Evolutionary conservation across 1,284 basidiomycete genomes (phyloP).

Genomic region (Tilletia horrida): DNA sequence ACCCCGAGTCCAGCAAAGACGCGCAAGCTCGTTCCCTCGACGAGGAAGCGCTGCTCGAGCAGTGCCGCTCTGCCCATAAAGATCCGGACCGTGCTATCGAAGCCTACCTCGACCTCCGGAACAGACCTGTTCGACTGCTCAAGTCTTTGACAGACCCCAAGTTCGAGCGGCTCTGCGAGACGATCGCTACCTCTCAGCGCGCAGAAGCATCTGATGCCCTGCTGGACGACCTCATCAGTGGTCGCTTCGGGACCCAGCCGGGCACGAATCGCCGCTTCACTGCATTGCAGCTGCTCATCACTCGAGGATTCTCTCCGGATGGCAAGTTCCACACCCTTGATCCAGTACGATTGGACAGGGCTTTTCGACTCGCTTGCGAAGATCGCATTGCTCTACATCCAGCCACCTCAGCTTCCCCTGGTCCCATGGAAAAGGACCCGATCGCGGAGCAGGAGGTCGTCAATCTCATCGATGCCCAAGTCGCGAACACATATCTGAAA

Average conservation of each 20-base stretch:
- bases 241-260: background rate
- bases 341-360: background rate
- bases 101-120: background rate
- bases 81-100: background rate
- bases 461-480: too few relatives aligned
- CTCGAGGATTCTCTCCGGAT: background rate
- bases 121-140: background rate
- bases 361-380: background rate
- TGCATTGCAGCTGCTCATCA: conserved; percentile 1
- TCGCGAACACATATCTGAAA: too few relatives aligned
- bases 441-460: too few relatives aligned
- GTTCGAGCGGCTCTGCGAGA: conserved; percentile 7
- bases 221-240: background rate
- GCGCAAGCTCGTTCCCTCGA: background rate
- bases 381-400: background rate
- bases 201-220: background rate
- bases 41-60: background rate
- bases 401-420: background rate
- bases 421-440: too few relatives aligned
- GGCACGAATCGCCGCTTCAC: background rate
- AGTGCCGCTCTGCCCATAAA: background rate
- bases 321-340: background rate
- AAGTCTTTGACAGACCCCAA: background rate
- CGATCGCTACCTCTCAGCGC: background rate
- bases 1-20: background rate